phyloP scores from a whole-genome alignment of 169 alveolate genomes.

The Cryptosporidium ubiquitum region DNA sequence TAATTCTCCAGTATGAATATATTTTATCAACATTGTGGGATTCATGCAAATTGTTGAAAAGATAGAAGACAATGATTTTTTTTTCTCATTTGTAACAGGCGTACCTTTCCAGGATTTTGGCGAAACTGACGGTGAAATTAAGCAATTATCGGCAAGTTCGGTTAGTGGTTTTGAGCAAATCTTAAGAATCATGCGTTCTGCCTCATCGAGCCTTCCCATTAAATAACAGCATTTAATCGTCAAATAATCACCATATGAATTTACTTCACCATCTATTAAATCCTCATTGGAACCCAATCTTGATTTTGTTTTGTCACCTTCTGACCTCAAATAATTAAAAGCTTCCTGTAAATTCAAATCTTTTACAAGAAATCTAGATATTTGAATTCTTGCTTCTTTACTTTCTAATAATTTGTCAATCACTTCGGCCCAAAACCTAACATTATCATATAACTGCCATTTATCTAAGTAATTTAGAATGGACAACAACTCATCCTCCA shows the following conservation, averaged over 20 bases:
- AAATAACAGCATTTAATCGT: constrained; percentile 16
- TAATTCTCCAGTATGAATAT: constrained; percentile 60
- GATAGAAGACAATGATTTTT: constrained; percentile 45
- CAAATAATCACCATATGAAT: constrained; percentile 53
- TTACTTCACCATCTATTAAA: not conserved
- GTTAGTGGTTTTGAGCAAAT: constrained; percentile 10
- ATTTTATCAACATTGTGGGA: constrained; percentile 55
- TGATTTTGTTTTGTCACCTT: constrained; percentile 8
- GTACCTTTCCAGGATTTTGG: constrained; percentile 75
- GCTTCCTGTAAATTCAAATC: constrained; percentile 46
- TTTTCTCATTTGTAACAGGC: constrained; percentile 40
- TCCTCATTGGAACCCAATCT: not conserved
- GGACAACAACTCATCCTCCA: constrained; percentile 37
- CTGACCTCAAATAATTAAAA: constrained; percentile 21
- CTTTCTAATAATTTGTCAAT: constrained; percentile 14
- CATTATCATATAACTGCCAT: constrained; percentile 55
- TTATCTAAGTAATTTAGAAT: constrained; percentile 20
- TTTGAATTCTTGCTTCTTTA: constrained; percentile 43
- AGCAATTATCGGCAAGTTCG: constrained; percentile 37
- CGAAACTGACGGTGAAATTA: constrained; percentile 59
- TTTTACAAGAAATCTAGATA: constrained; percentile 21
- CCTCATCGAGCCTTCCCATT: constrained; percentile 60
- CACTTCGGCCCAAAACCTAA: constrained; percentile 58
- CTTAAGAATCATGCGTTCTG: constrained; percentile 29
- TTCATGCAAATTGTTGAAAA: constrained; percentile 49